Conservation (phyloP, 306 rosid species). For the Oemleria cerasiformis region DNA sequence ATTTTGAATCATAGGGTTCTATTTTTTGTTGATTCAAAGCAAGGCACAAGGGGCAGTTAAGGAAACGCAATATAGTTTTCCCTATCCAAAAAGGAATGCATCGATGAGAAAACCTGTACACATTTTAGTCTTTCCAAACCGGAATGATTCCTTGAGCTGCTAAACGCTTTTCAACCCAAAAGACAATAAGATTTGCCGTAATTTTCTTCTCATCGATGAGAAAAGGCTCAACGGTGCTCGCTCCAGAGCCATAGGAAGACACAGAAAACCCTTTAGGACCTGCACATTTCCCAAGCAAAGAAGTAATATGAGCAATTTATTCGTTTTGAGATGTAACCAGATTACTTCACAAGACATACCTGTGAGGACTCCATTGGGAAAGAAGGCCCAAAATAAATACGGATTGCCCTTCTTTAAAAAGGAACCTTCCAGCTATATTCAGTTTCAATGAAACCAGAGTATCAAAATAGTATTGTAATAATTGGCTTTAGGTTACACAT, state of each 20-base stretch:
- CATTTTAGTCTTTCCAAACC: slow-evolving; percentile 65
- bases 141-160: slow-evolving; percentile 98
- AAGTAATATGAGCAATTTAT: background rate
- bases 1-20: too few species aligned
- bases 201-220: slow-evolving; percentile 86
- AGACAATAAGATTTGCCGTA: slow-evolving; percentile 64
- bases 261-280: slow-evolving; percentile 93
- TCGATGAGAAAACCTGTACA: too few species aligned
- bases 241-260: slow-evolving; percentile 66
- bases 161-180: slow-evolving; percentile 96
- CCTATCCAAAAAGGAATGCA: too few species aligned
- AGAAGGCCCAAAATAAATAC: slow-evolving; percentile 84
- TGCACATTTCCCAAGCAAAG: slow-evolving; percentile 25
- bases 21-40: too few species aligned
- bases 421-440: slow-evolving; percentile 78
- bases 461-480: background rate
- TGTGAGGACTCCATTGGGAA: slow-evolving; percentile 61
- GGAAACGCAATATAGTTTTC: too few species aligned
- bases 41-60: too few species aligned
- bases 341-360: slow-evolving; percentile 39
- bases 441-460: slow-evolving; percentile 16
- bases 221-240: slow-evolving; percentile 91
- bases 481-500: background rate
- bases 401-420: slow-evolving; percentile 61
- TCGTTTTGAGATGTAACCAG: background rate